Base-by-base conservation (phyloP, 2,329 filamentous ascomycete genomes). In the Trichophaea hybrida region DNA sequence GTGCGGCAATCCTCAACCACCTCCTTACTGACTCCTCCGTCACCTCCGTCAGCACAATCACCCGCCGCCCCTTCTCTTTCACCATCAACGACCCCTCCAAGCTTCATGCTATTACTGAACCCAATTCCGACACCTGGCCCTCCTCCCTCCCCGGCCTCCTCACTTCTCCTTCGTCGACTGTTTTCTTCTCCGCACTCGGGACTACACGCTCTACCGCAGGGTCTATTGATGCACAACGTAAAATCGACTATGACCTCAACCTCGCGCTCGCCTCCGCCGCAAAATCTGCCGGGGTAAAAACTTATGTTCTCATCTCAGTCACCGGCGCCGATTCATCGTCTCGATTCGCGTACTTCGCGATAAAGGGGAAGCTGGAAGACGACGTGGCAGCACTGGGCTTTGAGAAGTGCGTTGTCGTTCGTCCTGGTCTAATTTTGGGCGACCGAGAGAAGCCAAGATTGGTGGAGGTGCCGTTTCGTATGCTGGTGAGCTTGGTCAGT, bases 351-450 rank as follows among this genome's bases (percentile, higher is more conserved):
- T 86, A 85, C 61, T 32, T 72, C 1, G 76, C 76, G 71, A 93
- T 96, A 87, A 96, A 96, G 76, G 82, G 81, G 31, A 86, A 93
- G 67, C 81, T 95, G 44, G 91, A 97, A 71, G 85, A 94, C 37
- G 76, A 81, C 13, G 78, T 95, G 61, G 80, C 80, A 70, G 79
- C 74, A 46, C 73, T 91, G 3, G 83, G 75, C 4, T 95, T 95
- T 69, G 85, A 90, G 54, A 81, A 86, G 65, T 84, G 83, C 4
- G 79, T 95, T 58, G 84, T 96, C 57, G 53, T 84, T 44, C 72
- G 82, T 49, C 90, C 90, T 0, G 90, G 86, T 0, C 64, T 89
- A 62, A 86, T 96, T 66, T 71, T 89, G 1, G 90, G 90, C 2
- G 71, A 79, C 13, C 77, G 90, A 59, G 78, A 84, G 67, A 76